phyloP scores from a whole-genome alignment of 129 eudicot genomes.

The Centaurea solstitialis region DNA sequence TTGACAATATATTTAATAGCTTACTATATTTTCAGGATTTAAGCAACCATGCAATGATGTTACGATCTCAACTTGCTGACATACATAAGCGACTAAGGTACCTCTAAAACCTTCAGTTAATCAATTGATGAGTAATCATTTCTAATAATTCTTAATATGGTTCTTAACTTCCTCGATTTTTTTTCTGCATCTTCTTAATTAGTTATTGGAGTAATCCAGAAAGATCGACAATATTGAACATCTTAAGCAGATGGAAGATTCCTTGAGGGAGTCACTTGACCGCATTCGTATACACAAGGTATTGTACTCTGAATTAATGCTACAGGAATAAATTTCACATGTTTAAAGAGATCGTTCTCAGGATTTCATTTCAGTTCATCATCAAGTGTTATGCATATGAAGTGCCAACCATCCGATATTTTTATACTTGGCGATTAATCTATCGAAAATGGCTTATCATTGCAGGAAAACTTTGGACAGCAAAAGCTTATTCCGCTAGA shows the following conservation, averaged over 20 bases:
- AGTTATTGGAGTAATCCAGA: constrained; percentile 94
- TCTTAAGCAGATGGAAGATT: constrained; percentile 86
- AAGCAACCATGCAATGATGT: constrained; percentile 59
- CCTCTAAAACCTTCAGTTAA: constrained; percentile 4
- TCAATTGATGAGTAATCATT: not conserved
- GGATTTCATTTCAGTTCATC: not conserved
- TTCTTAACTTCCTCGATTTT: not conserved
- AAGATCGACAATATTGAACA: constrained; percentile 72
- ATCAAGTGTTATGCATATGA: not conserved
- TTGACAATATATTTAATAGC: not conserved
- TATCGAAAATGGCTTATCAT: not conserved
- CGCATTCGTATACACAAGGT: constrained; percentile 70
- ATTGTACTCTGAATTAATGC: not conserved
- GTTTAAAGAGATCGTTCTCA: not conserved
- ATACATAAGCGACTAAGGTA: constrained; percentile 65
- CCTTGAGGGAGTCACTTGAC: constrained; percentile 67
- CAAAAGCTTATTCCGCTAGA: constrained; percentile 54
- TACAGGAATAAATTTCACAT: not conserved
- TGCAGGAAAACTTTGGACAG: constrained; percentile 60
- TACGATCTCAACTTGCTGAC: constrained; percentile 64
- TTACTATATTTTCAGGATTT: constrained; percentile 50
- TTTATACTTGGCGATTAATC: not conserved
- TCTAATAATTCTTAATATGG: not conserved
- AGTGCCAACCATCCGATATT: not conserved
- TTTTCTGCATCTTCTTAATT: constrained; percentile 11